These are phyloP conservation scores for Medicago lupulina DNA, from an alignment of 306 rosid genomes.

Conservation along the genomic window DNA sequence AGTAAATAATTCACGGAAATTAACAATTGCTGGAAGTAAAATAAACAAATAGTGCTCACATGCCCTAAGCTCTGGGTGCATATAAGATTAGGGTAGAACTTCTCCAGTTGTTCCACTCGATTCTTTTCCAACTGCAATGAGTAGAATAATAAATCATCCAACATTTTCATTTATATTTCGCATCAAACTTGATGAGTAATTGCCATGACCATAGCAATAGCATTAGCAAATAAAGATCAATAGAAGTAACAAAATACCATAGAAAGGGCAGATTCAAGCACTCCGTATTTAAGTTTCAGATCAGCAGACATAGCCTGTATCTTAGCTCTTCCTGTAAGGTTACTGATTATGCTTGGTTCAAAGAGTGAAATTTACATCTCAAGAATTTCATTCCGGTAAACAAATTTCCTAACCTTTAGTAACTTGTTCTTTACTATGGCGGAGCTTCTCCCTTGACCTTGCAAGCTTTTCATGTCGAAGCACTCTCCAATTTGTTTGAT, in stretches of 20 bases:
- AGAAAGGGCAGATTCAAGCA: constrained; percentile 76
- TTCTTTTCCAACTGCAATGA: constrained; percentile 77
- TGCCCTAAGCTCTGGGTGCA: constrained; percentile 92
- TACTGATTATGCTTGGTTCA: constrained; percentile 44
- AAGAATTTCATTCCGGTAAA: constrained; percentile 19
- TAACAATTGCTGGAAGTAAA: constrained; percentile 31
- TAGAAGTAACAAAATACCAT: constrained; percentile 55
- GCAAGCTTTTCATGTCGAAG: constrained; percentile 83
- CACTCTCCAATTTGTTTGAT: constrained; percentile 82
- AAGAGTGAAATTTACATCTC: constrained; percentile 25
- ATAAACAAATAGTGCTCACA: constrained; percentile 58
- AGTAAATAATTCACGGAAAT: constrained; percentile 24
- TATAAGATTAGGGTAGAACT: constrained; percentile 84
- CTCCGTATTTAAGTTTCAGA: constrained; percentile 69
- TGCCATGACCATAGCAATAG: constrained; percentile 19
- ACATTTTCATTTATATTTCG: constrained; percentile 25
- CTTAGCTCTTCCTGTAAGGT: constrained; percentile 74
- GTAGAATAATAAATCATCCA: constrained; percentile 42
- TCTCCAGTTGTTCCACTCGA: constrained; percentile 84
- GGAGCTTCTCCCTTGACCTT: constrained; percentile 76
- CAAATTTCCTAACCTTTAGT: constrained; percentile 63
- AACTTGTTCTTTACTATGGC: constrained; percentile 59
- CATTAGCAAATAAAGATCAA: constrained; percentile 11
- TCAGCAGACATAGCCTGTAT: constrained; percentile 62
- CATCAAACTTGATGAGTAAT: constrained; percentile 25